Evolutionary conservation across 2,329 filamentous ascomycete species (phyloP).

Genomic region (Seiridium cupressi): DNA sequence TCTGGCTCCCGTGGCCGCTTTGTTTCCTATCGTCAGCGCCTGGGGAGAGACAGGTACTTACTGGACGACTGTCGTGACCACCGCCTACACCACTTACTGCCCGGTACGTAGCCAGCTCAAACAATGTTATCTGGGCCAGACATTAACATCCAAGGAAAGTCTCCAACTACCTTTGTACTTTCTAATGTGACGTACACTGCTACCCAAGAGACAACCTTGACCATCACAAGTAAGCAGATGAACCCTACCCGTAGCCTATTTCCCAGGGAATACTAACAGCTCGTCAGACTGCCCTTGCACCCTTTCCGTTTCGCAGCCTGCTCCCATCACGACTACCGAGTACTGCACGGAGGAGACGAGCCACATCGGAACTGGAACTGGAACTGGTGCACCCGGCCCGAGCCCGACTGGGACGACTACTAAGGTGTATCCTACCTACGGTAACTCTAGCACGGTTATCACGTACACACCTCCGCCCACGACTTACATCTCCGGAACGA

Average conservation of each 20-base stretch:
- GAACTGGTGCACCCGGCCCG: background rate
- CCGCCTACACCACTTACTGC: conserved; percentile 40
- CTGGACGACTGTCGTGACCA: conserved; percentile 36
- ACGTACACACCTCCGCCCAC: conserved; percentile 20
- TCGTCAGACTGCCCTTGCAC: conserved; percentile 46
- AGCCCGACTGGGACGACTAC: background rate
- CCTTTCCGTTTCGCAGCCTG: conserved; percentile 31
- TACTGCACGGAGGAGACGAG: conserved; percentile 15
- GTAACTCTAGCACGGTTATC: conserved; percentile 14
- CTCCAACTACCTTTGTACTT: conserved; percentile 36
- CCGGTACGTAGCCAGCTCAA: conserved; percentile 32
- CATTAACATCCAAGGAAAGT: conserved; percentile 17
- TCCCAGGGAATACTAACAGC: conserved; percentile 20
- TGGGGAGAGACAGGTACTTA: conserved; percentile 18
- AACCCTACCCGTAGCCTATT: background rate
- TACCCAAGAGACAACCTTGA: conserved; percentile 38
- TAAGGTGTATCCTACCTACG: conserved; percentile 5
- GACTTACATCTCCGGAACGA: conserved; percentile 19
- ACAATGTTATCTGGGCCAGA: conserved; percentile 1
- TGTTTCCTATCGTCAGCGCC: conserved; percentile 27
- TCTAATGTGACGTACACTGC: conserved; percentile 43
- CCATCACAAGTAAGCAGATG: conserved; percentile 39
- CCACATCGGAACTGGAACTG: conserved; percentile 10
- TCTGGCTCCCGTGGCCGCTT: conserved; percentile 28
- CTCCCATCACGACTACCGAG: conserved; percentile 26